Conservation (phyloP, 2,329 filamentous ascomycete species). For the Trichophyton schoenleinii region DNA sequence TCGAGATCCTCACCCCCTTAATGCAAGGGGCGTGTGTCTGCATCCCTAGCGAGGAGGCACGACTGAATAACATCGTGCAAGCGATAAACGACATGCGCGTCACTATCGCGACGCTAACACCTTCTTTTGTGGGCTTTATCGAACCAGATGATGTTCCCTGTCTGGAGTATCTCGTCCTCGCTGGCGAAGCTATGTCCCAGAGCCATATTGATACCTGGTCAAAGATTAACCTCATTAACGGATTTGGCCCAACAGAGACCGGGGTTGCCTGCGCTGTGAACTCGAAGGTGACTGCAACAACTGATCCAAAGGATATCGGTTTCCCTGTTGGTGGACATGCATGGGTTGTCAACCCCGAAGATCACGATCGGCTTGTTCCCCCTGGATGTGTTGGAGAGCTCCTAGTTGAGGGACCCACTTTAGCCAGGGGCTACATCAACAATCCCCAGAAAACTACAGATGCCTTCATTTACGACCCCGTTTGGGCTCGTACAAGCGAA, state of each 20-base stretch:
- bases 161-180: conserved; percentile 32
- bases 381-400: conserved; percentile 30
- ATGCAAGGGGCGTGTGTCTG: conserved; percentile 47
- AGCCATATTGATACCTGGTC: conserved; percentile 27
- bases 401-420: conserved; percentile 38
- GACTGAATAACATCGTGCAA: conserved; percentile 38
- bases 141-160: conserved; percentile 32
- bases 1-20: conserved; percentile 43
- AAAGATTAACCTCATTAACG: conserved; percentile 30
- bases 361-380: conserved; percentile 31
- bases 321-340: conserved; percentile 22
- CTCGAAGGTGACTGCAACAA: conserved; percentile 18
- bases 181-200: conserved; percentile 39
- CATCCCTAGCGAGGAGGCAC: conserved; percentile 40
- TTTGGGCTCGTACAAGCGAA: conserved; percentile 34
- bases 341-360: conserved; percentile 31
- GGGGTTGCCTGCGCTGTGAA: conserved; percentile 27
- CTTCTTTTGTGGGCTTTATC: conserved; percentile 42
- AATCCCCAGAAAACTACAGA: conserved; percentile 46
- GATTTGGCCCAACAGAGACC: conserved; percentile 35
- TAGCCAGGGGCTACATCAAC: conserved; percentile 50
- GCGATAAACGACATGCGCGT: conserved; percentile 43
- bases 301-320: conserved; percentile 27
- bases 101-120: conserved; percentile 47
- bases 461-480: conserved; percentile 45